Evolutionary conservation across 2,329 filamentous ascomycete genomes (phyloP).

Genomic region (Pyricularia grisea): DNA sequence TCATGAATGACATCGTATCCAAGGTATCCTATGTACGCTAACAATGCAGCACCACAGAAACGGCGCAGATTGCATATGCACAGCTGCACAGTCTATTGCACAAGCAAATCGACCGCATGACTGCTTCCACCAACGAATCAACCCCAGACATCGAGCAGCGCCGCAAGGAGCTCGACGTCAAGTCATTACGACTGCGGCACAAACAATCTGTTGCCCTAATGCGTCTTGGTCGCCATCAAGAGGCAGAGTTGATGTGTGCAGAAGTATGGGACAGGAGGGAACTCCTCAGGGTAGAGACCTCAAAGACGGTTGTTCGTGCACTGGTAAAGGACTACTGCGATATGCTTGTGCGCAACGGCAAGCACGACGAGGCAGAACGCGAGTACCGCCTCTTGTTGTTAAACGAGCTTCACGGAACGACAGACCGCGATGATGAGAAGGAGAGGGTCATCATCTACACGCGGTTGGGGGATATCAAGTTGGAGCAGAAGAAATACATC

Average conservation of each 20-base stretch:
- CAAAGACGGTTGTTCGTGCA: neutral
- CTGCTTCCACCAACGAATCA: neutral
- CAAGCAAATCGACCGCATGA: conserved; percentile 3
- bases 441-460: conserved; percentile 2
- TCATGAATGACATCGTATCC: neutral
- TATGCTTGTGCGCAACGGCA: conserved; percentile 4
- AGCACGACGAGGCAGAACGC: conserved; percentile 3
- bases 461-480: conserved; percentile 5
- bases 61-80: conserved; percentile 5
- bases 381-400: conserved; percentile 2
- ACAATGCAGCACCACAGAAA: neutral
- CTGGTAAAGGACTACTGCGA: conserved; percentile 7
- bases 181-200: conserved; percentile 2
- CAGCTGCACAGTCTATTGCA: neutral
- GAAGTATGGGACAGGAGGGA: conserved; percentile 5
- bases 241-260: conserved; percentile 3
- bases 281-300: neutral
- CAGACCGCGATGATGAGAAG: conserved; percentile 5
- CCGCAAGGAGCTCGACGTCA: conserved; percentile 1
- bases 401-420: neutral
- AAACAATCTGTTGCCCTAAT: conserved; percentile 5
- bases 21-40: neutral
- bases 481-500: conserved; percentile 4
- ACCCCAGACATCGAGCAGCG: neutral
- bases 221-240: conserved; percentile 4